Evolutionary conservation across 345 rosid species (phyloP).

Genomic region (Eucalyptus tenuipes): DNA sequence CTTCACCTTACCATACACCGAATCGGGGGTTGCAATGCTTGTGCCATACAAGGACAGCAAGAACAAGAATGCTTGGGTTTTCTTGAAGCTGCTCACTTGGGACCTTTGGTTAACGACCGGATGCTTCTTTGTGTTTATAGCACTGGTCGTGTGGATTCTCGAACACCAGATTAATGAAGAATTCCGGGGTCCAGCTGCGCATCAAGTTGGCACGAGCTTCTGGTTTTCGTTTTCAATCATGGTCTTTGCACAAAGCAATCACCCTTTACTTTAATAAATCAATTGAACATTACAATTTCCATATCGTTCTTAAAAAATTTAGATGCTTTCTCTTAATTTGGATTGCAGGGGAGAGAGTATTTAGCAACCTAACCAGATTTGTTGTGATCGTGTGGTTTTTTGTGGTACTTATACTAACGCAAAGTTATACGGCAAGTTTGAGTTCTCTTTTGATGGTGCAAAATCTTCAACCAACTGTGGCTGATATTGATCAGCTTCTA

Average conservation of each 20-base stretch:
- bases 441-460: neutral
- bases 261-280: neutral
- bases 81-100: neutral
- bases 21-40: neutral
- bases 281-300: neutral
- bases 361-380: neutral
- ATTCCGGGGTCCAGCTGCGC: neutral
- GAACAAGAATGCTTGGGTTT: neutral
- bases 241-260: neutral
- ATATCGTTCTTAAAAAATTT: neutral
- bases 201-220: neutral
- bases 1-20: neutral
- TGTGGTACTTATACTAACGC: neutral
- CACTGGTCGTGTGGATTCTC: neutral
- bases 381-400: neutral
- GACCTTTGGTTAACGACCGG: neutral
- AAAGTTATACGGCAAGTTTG: neutral
- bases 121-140: neutral
- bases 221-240: neutral
- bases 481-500: neutral
- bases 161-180: neutral
- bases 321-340: neutral
- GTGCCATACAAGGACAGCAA: neutral
- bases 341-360: neutral
- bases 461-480: neutral